Conservation (phyloP, 208 protist species). For the Porcisia hertigi region DNA sequence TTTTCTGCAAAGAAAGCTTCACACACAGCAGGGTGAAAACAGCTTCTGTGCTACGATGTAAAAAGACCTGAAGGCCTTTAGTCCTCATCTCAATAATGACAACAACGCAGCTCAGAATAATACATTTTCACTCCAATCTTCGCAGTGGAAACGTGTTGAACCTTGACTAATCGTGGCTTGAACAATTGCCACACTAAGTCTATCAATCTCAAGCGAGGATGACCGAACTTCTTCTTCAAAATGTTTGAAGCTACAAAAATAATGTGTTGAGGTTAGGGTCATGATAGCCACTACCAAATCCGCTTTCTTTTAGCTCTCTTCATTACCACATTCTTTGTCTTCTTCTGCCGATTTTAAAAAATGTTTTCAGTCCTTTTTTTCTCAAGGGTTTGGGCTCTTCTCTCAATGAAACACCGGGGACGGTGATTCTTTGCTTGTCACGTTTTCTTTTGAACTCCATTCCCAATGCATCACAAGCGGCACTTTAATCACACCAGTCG, state of each 20-base stretch:
- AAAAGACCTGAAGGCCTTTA: background rate
- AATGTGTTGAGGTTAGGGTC: background rate
- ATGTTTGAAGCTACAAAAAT: background rate
- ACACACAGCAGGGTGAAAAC: slow-evolving; percentile 8
- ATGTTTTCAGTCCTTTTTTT: slow-evolving; percentile 6
- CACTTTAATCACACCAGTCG: slow-evolving; percentile 48
- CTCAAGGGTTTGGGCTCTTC: background rate
- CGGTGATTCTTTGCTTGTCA: slow-evolving; percentile 3
- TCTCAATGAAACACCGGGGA: background rate
- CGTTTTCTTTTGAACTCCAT: background rate
- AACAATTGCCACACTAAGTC: background rate
- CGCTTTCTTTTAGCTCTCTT: background rate
- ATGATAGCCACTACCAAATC: background rate
- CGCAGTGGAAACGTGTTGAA: background rate
- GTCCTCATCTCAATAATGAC: background rate
- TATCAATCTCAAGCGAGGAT: background rate
- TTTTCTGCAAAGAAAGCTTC: slow-evolving; percentile 14
- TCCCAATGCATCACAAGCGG: slow-evolving; percentile 42
- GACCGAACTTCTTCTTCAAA: background rate
- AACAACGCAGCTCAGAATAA: background rate
- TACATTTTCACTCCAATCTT: background rate
- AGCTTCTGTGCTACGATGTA: slow-evolving; percentile 24
- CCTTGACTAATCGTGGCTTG: background rate
- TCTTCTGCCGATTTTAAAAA: background rate
- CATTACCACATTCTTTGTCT: background rate